Evolutionary conservation across 176 grass and related monocot species (phyloP).

Genomic region (Hordeum vulgare): DNA sequence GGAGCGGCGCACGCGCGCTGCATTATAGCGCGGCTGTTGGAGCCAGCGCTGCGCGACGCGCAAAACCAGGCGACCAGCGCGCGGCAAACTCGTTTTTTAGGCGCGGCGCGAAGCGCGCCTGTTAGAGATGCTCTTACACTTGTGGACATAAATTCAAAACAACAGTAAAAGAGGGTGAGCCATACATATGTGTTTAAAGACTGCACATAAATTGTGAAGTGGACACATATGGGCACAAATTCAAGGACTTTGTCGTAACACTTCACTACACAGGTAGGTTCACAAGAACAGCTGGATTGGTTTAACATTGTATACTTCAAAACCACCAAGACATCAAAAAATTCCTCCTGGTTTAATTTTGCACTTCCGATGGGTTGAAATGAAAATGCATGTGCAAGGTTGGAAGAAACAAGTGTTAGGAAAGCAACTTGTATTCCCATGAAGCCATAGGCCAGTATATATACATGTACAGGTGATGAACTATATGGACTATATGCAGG

Average conservation of each 20-base stretch:
- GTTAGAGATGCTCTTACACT: no score
- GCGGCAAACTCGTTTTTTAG: no score
- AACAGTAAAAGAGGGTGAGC: constrained; percentile 1
- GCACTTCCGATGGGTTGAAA: neutral
- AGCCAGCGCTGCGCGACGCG: no score
- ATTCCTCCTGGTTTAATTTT: neutral
- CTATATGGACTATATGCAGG: no score
- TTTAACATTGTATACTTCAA: neutral
- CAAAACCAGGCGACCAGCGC: no score
- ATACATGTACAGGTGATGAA: no score
- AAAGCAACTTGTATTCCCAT: no score
- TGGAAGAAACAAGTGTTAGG: neutral
- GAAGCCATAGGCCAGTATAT: no score
- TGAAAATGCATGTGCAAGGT: constrained; percentile 15
- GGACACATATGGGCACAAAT: neutral
- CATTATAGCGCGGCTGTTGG: no score
- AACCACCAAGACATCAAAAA: constrained; percentile 14
- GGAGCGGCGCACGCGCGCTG: no score
- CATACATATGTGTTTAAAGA: constrained; percentile 1
- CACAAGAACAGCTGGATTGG: constrained; percentile 11
- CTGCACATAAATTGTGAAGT: neutral
- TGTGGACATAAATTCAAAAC: neutral
- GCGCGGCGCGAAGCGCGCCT: no score
- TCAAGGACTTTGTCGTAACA: neutral
- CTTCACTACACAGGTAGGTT: neutral